A percentile compares a stretch with the other conserved stretches of the same genome.
Evolutionary conservation across 2,329 filamentous ascomycete genomes (phyloP).

Genomic region (Stachybotrys echinatus): DNA sequence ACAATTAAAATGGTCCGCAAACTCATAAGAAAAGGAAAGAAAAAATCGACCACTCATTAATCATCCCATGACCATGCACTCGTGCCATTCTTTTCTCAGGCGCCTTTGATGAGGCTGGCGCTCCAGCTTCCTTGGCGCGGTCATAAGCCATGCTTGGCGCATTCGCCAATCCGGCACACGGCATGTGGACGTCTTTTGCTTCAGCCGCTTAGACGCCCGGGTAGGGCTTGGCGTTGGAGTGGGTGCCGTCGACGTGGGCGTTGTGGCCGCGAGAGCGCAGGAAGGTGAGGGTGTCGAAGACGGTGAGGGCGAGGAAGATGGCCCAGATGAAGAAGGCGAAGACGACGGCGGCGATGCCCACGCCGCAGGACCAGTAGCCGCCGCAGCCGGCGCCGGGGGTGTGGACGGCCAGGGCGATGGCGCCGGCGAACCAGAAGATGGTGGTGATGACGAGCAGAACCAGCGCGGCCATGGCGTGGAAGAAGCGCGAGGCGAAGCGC

Average conservation of each 20-base stretch:
- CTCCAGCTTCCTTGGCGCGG: not conserved
- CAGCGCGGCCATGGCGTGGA: conserved; percentile 61
- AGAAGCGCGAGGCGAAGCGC: conserved; percentile 52
- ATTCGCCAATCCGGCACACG: too few relatives aligned
- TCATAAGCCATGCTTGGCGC: not conserved
- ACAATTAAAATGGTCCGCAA: too few relatives aligned
- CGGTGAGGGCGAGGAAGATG: conserved; percentile 41
- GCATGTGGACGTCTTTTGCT: not conserved
- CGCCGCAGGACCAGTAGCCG: conserved; percentile 45
- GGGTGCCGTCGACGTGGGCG: conserved; percentile 21
- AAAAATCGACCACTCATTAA: too few relatives aligned
- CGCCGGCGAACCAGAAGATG: conserved; percentile 87
- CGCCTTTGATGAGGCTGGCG: too few relatives aligned
- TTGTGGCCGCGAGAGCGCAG: conserved; percentile 33
- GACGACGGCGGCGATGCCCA: conserved; percentile 57
- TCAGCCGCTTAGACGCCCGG: not conserved
- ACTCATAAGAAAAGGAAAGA: too few relatives aligned
- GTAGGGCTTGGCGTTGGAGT: conserved; percentile 11
- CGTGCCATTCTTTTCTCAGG: too few relatives aligned
- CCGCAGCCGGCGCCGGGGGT: conserved; percentile 49
- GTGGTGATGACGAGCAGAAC: conserved; percentile 67
- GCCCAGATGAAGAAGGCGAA: conserved; percentile 63
- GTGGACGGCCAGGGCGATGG: conserved; percentile 68
- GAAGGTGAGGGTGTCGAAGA: conserved; percentile 39
- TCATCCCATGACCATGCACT: too few relatives aligned